phyloP scores from a whole-genome alignment of 164 flowering plant genomes.

The Liquidambar formosana region DNA sequence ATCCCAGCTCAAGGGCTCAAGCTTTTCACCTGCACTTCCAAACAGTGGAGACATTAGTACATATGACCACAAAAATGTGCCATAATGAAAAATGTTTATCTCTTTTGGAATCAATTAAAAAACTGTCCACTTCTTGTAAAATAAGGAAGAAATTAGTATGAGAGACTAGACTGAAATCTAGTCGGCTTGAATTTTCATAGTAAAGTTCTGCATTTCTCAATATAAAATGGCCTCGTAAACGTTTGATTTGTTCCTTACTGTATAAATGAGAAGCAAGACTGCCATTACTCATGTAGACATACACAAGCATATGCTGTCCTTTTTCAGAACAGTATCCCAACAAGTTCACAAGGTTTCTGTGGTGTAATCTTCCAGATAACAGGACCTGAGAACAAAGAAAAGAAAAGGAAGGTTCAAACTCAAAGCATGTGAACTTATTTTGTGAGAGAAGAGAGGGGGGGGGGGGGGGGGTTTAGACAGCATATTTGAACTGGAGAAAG shows the following conservation, averaged over 20 bases:
- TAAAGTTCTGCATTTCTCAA: too few species aligned
- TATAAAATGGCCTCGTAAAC: conserved; percentile 9
- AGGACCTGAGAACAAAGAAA: conserved; percentile 53
- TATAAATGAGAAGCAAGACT: conserved; percentile 94
- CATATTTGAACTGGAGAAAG: too few species aligned
- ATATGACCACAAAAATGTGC: too few species aligned
- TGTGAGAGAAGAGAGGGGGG: neutral
- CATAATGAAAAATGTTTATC: too few species aligned
- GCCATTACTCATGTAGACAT: conserved; percentile 92
- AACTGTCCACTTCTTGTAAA: too few species aligned
- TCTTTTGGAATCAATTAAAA: too few species aligned
- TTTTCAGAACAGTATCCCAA: conserved; percentile 97
- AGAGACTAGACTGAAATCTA: neutral
- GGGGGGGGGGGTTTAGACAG: too few species aligned
- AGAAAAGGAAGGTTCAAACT: neutral
- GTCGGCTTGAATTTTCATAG: neutral
- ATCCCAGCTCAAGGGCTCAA: conserved; percentile 56
- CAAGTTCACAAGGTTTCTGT: conserved; percentile 95
- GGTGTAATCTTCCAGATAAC: conserved; percentile 90
- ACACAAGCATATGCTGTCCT: conserved; percentile 86
- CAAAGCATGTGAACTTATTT: neutral
- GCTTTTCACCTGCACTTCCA: conserved; percentile 43
- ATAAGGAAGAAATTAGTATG: too few species aligned
- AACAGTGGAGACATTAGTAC: neutral
- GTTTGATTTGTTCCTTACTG: conserved; percentile 49